Percentiles rank a stretch among this genome's conserved stretches.
These are phyloP conservation scores for Camellia granthamiana DNA, from an alignment of 148 eudicot genomes.

Conservation along the genomic window DNA sequence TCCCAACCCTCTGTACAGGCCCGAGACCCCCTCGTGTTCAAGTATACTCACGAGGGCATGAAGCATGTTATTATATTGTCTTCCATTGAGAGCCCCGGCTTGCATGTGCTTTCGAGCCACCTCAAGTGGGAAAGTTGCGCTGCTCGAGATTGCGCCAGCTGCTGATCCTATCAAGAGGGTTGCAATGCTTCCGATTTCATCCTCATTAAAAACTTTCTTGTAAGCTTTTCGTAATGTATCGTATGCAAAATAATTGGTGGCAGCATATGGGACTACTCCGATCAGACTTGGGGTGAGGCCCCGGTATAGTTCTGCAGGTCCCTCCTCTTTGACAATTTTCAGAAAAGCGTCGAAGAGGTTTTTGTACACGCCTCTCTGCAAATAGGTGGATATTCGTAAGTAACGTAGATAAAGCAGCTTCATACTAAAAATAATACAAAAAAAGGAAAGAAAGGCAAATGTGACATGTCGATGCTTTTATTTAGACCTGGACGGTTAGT, in stretches of 20 bases:
- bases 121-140: conserved; percentile 91
- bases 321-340: conserved; percentile 69
- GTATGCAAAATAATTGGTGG: conserved; percentile 87
- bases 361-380: conserved; percentile 78
- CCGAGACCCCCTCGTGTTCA: conserved; percentile 72
- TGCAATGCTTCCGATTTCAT: conserved; percentile 77
- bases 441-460: neutral
- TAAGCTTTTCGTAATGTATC: conserved; percentile 78
- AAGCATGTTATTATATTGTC: conserved; percentile 72
- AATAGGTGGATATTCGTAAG: conserved; percentile 1
- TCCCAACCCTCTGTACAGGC: conserved; percentile 83
- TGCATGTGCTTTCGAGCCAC: conserved; percentile 99
- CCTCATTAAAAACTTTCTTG: conserved; percentile 58
- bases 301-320: conserved; percentile 72
- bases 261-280: conserved; percentile 84
- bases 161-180: conserved; percentile 89
- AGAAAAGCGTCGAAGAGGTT: conserved; percentile 72
- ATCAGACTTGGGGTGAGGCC: conserved; percentile 89
- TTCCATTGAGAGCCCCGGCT: conserved; percentile 78
- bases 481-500: conserved; percentile 76
- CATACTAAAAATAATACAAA: neutral
- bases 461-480: neutral
- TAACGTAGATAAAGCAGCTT: neutral
- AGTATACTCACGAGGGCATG: conserved; percentile 79
- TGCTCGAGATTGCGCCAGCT: conserved; percentile 92